These are phyloP conservation scores for Eucommia ulmoides DNA, from an alignment of 257 asterid species.

Conservation along the genomic window DNA sequence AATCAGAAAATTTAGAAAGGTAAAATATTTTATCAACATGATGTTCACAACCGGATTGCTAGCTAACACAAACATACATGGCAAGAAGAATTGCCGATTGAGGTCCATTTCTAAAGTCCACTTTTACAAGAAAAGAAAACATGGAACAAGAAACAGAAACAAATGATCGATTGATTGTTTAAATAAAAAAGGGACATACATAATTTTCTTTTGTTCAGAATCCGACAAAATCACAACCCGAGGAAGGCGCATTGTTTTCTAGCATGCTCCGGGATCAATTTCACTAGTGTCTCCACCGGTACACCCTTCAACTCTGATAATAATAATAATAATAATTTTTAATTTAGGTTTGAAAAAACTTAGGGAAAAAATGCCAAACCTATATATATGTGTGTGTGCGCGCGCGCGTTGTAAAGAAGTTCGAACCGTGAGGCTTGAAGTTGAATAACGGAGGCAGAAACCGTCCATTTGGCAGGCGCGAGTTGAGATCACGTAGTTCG, in stretches of 20 bases:
- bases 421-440: slow-evolving; percentile 43
- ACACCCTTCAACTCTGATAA: slow-evolving; percentile 75
- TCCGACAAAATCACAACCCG: slow-evolving; percentile 28
- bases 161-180: no score
- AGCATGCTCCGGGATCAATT: slow-evolving; percentile 80
- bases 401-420: neutral
- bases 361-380: neutral
- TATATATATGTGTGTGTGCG: neutral
- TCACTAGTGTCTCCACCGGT: slow-evolving; percentile 42
- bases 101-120: no score
- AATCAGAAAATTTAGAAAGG: no score
- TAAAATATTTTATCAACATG: no score
- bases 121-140: no score
- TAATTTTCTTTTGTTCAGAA: slow-evolving; percentile 11
- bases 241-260: slow-evolving; percentile 62
- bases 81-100: no score
- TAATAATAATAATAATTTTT: slow-evolving; percentile 6
- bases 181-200: no score
- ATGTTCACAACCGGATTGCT: no score
- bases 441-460: slow-evolving; percentile 48
- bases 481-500: slow-evolving; percentile 42
- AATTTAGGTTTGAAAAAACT: no score
- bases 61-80: no score
- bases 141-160: no score
- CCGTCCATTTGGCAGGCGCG: slow-evolving; percentile 46